Conservation (phyloP, 306 rosid genomes). For the Glycine latifolia region DNA sequence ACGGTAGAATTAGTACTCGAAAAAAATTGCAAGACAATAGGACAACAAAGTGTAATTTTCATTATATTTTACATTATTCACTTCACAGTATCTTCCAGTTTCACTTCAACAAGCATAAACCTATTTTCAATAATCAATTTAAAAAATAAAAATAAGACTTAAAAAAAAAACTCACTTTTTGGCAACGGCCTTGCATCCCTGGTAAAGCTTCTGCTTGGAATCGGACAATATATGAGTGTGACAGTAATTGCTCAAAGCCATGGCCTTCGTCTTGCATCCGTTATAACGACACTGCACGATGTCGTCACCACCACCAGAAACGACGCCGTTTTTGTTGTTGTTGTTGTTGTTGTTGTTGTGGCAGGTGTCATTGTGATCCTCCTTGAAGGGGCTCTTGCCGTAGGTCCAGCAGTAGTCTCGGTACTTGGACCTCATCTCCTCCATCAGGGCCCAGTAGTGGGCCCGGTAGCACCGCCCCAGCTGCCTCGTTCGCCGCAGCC, state of each 20-base stretch:
- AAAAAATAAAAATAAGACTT: no score
- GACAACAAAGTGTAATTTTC: no score
- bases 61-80: no score
- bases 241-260: conserved; percentile 54
- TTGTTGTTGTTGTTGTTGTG: background rate
- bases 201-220: conserved; percentile 54
- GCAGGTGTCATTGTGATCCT: conserved; percentile 12
- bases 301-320: background rate
- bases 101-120: no score
- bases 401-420: conserved; percentile 67
- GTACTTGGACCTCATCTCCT: conserved; percentile 61
- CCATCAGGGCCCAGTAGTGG: conserved; percentile 74
- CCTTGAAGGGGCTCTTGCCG: conserved; percentile 73
- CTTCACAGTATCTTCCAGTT: no score
- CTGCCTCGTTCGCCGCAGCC: conserved; percentile 49
- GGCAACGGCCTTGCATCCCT: conserved; percentile 39
- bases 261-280: conserved; percentile 54
- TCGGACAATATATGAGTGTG: conserved; percentile 53
- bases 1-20: background rate
- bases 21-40: background rate
- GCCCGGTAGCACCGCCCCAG: conserved; percentile 43
- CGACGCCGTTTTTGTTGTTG: conserved; percentile 27
- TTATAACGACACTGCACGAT: conserved; percentile 45
- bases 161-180: conserved; percentile 43
- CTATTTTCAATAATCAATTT: no score